Evolutionary conservation across 2,329 filamentous ascomycete species (phyloP).

Genomic region (Bipolaris victoriae): DNA sequence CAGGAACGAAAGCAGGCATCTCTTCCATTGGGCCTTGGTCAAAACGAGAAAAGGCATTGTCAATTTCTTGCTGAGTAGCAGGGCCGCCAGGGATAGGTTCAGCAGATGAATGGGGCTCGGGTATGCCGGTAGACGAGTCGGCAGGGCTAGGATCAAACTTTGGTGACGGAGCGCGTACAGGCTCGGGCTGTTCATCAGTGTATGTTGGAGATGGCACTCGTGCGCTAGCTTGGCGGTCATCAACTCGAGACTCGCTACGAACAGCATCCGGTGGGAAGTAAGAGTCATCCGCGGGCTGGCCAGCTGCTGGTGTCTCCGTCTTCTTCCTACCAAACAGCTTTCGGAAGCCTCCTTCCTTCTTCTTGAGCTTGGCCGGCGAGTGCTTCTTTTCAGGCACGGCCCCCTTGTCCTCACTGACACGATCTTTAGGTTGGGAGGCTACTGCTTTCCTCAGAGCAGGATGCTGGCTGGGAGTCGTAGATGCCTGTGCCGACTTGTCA

Average conservation of each 20-base stretch:
- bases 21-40: conserved; percentile 88
- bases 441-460: conserved; percentile 50
- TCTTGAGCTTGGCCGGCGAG: conserved; percentile 47
- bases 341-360: conserved; percentile 48
- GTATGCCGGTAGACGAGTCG: conserved; percentile 26
- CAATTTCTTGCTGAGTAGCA: conserved; percentile 65
- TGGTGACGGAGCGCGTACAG: conserved; percentile 28
- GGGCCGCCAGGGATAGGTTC: conserved; percentile 66
- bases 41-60: conserved; percentile 70
- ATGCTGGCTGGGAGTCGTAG: conserved; percentile 45
- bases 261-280: conserved; percentile 27
- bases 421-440: conserved; percentile 18
- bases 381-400: conserved; percentile 33
- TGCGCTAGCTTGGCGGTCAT: conserved; percentile 28
- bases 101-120: conserved; percentile 50
- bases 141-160: conserved; percentile 36
- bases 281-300: conserved; percentile 26
- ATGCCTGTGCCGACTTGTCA: conserved; percentile 35
- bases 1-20: conserved; percentile 80
- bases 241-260: conserved; percentile 36
- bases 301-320: conserved; percentile 27
- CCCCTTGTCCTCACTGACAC: conserved; percentile 29
- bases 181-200: conserved; percentile 30
- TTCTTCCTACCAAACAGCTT: conserved; percentile 52
- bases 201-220: conserved; percentile 36